These are phyloP conservation scores for Amphichorda felina DNA, from an alignment of 2,329 filamentous ascomycete species.

Conservation along the genomic window DNA sequence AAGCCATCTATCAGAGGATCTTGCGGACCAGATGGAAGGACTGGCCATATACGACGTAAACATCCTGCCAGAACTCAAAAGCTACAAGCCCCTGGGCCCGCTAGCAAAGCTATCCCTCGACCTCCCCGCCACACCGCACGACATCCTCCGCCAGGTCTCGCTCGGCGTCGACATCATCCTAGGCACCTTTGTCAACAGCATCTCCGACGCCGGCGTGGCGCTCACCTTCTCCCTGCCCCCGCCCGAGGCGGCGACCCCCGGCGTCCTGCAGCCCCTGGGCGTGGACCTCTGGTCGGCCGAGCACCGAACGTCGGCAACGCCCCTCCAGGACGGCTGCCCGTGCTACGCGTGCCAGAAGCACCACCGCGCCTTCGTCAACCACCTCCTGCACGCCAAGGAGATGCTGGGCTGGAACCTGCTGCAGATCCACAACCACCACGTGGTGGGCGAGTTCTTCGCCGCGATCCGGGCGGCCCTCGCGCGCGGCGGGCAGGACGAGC, in stretches of 20 bases:
- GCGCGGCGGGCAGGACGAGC: slow-evolving; percentile 36
- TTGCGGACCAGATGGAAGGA: slow-evolving; percentile 45
- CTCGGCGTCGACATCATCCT: slow-evolving; percentile 73
- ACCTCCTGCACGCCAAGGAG: slow-evolving; percentile 80
- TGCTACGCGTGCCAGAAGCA: slow-evolving; percentile 82
- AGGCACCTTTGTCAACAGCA: slow-evolving; percentile 59
- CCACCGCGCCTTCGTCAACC: slow-evolving; percentile 77
- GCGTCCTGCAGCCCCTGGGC: slow-evolving; percentile 42
- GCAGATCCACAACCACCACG: slow-evolving; percentile 80
- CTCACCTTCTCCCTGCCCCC: slow-evolving; percentile 65
- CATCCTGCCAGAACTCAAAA: slow-evolving; percentile 53
- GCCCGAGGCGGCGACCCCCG: background rate
- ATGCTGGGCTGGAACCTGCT: slow-evolving; percentile 94
- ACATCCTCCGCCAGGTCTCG: slow-evolving; percentile 62
- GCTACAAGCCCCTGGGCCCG: slow-evolving; percentile 37
- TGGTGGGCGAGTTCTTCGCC: slow-evolving; percentile 62
- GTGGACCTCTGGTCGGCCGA: slow-evolving; percentile 62
- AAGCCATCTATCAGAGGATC: slow-evolving; percentile 54
- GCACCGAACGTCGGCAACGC: slow-evolving; percentile 49
- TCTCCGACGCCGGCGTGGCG: slow-evolving; percentile 78
- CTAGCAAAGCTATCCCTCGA: slow-evolving; percentile 69
- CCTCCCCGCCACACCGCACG: slow-evolving; percentile 57
- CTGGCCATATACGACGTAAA: slow-evolving; percentile 70
- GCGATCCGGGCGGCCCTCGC: slow-evolving; percentile 54
- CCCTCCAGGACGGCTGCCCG: slow-evolving; percentile 51